Percentiles rank a stretch among this genome's conserved stretches.
phyloP scores from a whole-genome alignment of 2,329 filamentous ascomycete genomes.

The Onygenales sp. region DNA sequence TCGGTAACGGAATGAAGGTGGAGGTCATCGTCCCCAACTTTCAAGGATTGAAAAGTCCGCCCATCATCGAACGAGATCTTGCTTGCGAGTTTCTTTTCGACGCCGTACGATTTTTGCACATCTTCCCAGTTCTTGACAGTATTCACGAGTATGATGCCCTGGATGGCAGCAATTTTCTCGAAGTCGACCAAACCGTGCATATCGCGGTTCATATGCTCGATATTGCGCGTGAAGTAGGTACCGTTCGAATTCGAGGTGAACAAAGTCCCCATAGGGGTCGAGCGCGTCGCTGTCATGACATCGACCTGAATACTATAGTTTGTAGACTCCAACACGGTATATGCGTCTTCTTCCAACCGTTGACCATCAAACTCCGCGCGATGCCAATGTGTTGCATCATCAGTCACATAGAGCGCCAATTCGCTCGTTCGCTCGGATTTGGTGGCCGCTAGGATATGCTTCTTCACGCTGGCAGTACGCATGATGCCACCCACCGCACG shows the following conservation, averaged over 20 bases:
- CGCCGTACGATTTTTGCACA: slow-evolving; percentile 46
- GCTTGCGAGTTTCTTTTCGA: slow-evolving; percentile 54
- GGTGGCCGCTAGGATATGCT: slow-evolving; percentile 75
- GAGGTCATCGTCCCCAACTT: slow-evolving; percentile 55
- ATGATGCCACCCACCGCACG: slow-evolving; percentile 70
- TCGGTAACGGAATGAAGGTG: slow-evolving; percentile 92
- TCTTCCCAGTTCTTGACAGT: slow-evolving; percentile 77
- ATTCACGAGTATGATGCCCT: slow-evolving; percentile 87
- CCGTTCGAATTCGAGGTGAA: slow-evolving; percentile 97
- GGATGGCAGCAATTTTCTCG: slow-evolving; percentile 83
- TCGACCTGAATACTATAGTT: slow-evolving; percentile 98
- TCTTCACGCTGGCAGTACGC: slow-evolving; percentile 75
- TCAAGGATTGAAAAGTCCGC: slow-evolving; percentile 68
- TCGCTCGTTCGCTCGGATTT: slow-evolving; percentile 73
- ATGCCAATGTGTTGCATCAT: slow-evolving; percentile 79
- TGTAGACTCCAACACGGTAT: slow-evolving; percentile 90
- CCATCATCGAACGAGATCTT: slow-evolving; percentile 95
- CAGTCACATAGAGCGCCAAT: slow-evolving; percentile 81
- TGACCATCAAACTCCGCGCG: slow-evolving; percentile 81
- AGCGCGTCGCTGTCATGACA: slow-evolving; percentile 59
- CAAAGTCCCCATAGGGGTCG: slow-evolving; percentile 65
- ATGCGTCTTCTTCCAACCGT: slow-evolving; percentile 73
- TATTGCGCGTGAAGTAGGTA: slow-evolving; percentile 86
- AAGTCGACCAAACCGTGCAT: slow-evolving; percentile 73
- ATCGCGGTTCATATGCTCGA: slow-evolving; percentile 87